Conservation (phyloP, 345 rosid species). For the Gossypioides kirkii region DNA sequence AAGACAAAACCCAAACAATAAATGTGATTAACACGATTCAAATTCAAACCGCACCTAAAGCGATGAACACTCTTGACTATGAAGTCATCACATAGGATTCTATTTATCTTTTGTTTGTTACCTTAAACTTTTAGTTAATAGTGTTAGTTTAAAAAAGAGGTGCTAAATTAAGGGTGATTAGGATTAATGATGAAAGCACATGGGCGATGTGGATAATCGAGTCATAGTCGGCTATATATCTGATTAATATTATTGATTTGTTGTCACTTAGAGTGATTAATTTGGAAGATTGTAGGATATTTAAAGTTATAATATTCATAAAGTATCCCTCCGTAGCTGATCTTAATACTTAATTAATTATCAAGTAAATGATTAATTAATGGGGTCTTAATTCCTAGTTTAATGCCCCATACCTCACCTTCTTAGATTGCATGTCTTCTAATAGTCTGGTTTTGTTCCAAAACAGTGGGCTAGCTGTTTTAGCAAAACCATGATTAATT, state of each 20-base stretch:
- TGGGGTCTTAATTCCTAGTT: conserved; percentile 6
- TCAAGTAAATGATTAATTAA: background rate
- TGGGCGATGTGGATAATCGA: background rate
- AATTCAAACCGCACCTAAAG: too few relatives aligned
- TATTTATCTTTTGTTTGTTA: too few relatives aligned
- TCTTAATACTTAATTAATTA: background rate
- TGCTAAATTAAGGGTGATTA: background rate
- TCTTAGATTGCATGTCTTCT: background rate
- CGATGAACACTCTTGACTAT: too few relatives aligned
- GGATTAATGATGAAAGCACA: conserved; percentile 11
- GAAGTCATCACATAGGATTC: too few relatives aligned
- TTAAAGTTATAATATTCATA: background rate
- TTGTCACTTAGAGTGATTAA: background rate
- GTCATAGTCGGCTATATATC: background rate
- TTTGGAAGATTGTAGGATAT: background rate
- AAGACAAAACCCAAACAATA: too few relatives aligned
- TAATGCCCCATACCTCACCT: background rate
- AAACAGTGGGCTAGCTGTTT: conserved; percentile 30
- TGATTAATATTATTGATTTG: background rate
- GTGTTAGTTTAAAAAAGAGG: background rate
- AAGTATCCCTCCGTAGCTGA: background rate
- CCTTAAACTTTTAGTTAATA: too few relatives aligned
- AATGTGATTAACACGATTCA: too few relatives aligned
- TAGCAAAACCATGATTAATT: background rate
- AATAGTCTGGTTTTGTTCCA: conserved; percentile 19